Evolutionary conservation across 2,329 filamentous ascomycete species (phyloP).

Genomic region (Colletotrichum simmondsii): DNA sequence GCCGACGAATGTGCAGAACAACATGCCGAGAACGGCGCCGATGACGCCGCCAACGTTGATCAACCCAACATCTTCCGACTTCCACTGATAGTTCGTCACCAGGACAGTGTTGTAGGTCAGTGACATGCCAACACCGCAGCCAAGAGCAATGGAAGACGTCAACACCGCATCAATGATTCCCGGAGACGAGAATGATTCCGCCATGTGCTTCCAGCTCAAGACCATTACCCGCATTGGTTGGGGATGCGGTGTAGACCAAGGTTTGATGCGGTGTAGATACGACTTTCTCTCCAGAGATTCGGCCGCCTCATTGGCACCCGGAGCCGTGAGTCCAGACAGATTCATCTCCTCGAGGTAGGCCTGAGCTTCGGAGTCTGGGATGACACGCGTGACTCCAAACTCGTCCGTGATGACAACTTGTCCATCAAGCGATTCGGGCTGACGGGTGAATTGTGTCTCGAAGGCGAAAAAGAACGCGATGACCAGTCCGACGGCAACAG

Average conservation of each 20-base stretch:
- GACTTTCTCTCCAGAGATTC: constrained; percentile 8
- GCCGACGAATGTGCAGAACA: constrained; percentile 37
- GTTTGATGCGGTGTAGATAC: constrained; percentile 45
- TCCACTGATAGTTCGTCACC: constrained; percentile 44
- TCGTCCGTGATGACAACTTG: constrained; percentile 50
- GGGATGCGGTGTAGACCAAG: constrained; percentile 37
- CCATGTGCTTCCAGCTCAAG: constrained; percentile 35
- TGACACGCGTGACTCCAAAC: constrained; percentile 47
- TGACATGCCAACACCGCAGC: constrained; percentile 48
- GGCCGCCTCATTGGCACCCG: neutral
- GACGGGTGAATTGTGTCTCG: constrained; percentile 51
- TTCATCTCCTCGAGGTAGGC: constrained; percentile 34
- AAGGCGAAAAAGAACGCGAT: constrained; percentile 50
- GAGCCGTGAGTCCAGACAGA: neutral
- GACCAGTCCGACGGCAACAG: constrained; percentile 47
- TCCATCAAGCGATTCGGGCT: constrained; percentile 44
- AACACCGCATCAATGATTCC: constrained; percentile 51
- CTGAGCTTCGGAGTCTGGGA: constrained; percentile 44
- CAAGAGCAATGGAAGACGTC: constrained; percentile 48
- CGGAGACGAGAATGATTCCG: constrained; percentile 42
- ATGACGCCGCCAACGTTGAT: constrained; percentile 60
- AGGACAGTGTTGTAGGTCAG: constrained; percentile 51
- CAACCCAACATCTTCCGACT: constrained; percentile 48
- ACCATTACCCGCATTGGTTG: constrained; percentile 32
- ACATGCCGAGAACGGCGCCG: constrained; percentile 48